These are phyloP conservation scores for Erysimum cheiri DNA, from an alignment of 441 rosid species.

Conservation along the genomic window DNA sequence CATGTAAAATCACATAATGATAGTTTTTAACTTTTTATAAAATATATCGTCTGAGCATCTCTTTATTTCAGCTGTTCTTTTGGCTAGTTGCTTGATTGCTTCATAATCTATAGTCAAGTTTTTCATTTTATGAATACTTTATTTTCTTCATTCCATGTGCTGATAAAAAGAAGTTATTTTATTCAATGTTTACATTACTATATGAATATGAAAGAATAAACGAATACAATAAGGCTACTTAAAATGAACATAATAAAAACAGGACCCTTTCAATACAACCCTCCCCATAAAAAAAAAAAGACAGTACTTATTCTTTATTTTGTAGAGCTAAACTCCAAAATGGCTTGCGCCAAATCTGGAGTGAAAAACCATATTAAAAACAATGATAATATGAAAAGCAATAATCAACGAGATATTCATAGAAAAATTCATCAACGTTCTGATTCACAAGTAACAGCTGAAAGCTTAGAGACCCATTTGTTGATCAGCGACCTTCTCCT, in stretches of 20 bases:
- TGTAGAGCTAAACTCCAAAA: slow-evolving; percentile 15
- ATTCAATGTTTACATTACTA: slow-evolving; percentile 10
- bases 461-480: slow-evolving; percentile 54
- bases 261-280: slow-evolving; percentile 12
- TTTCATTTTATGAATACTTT: neutral
- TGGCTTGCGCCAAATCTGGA: slow-evolving; percentile 37
- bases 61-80: too few species aligned
- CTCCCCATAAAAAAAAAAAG: slow-evolving; percentile 1
- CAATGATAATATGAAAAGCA: slow-evolving; percentile 18
- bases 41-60: too few species aligned
- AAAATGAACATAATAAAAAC: slow-evolving; percentile 15
- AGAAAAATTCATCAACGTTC: slow-evolving; percentile 43
- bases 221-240: slow-evolving; percentile 23
- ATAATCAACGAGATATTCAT: neutral
- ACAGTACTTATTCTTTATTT: slow-evolving; percentile 29
- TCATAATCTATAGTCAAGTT: neutral
- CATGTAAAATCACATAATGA: neutral
- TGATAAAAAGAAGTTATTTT: too few species aligned
- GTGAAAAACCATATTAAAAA: slow-evolving; percentile 30
- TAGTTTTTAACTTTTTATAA: too few species aligned
- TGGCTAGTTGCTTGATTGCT: neutral
- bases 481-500: slow-evolving; percentile 44
- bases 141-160: too few species aligned
- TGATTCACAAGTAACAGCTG: slow-evolving; percentile 38
- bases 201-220: slow-evolving; percentile 32